Evolutionary conservation across 306 rosid genomes (phyloP).

Genomic region (Dryas octopetala): DNA sequence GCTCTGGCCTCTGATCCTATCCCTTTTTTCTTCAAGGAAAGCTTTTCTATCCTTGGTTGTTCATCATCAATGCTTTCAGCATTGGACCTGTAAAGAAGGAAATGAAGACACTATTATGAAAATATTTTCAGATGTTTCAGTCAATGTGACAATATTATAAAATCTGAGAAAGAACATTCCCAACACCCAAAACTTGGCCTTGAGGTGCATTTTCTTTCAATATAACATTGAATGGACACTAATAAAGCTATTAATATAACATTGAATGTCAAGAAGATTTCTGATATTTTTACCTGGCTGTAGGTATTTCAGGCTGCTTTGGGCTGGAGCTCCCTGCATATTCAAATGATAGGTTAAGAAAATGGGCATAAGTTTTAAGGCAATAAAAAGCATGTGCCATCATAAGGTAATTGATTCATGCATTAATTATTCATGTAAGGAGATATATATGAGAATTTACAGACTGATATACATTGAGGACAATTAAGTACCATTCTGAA

Average conservation of each 20-base stretch:
- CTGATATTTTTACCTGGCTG: conserved; percentile 44
- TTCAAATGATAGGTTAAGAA: conserved; percentile 30
- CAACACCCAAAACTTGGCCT: not conserved
- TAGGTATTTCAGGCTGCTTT: conserved; percentile 36
- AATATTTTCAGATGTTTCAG: not conserved
- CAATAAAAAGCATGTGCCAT: not conserved
- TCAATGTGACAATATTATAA: not conserved
- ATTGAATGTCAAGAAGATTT: not conserved
- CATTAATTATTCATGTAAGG: not conserved
- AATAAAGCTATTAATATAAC: not conserved
- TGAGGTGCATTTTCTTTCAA: not conserved
- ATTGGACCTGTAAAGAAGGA: conserved; percentile 45
- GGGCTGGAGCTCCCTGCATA: conserved; percentile 65
- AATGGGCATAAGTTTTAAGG: not conserved
- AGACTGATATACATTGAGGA: conserved; percentile 20
- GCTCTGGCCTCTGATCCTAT: conserved; percentile 87
- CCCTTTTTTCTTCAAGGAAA: conserved; percentile 78
- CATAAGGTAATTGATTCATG: not conserved
- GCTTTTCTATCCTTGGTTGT: conserved; percentile 59
- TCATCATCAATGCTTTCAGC: conserved; percentile 49
- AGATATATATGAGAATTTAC: conserved; percentile 2
- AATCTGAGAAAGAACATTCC: not conserved
- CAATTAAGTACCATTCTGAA: conserved; percentile 50
- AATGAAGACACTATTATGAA: not conserved
- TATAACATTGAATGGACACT: not conserved